A percentile compares a stretch with the other conserved stretches of the same genome.
phyloP scores from a whole-genome alignment of 1,139 yeast genomes.

The Yamadazyma mexicana region DNA sequence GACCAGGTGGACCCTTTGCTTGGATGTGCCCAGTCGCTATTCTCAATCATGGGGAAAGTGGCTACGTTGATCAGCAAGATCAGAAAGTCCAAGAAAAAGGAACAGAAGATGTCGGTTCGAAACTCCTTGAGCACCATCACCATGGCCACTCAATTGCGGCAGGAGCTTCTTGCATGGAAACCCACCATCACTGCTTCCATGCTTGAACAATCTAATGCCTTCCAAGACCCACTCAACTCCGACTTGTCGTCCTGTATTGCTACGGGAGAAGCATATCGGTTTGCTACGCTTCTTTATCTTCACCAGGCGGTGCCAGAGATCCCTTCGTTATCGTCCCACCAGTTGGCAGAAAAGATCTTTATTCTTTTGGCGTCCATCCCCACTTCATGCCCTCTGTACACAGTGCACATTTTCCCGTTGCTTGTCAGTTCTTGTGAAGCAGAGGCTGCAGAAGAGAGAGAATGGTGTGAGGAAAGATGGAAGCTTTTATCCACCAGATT shows the following conservation, averaged over 20 bases:
- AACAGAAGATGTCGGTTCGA: slow-evolving; percentile 15
- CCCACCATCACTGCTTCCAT: slow-evolving; percentile 43
- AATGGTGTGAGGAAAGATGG: slow-evolving; percentile 66
- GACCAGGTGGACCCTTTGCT: slow-evolving; percentile 60
- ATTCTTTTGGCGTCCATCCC: slow-evolving; percentile 65
- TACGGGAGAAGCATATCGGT: slow-evolving; percentile 69
- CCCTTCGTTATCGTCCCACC: slow-evolving; percentile 55
- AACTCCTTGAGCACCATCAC: slow-evolving; percentile 52
- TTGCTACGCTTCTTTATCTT: slow-evolving; percentile 55
- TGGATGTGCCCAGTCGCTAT: slow-evolving; percentile 65
- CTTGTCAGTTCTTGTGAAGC: slow-evolving; percentile 68
- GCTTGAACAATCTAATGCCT: slow-evolving; percentile 26
- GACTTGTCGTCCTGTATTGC: slow-evolving; percentile 62
- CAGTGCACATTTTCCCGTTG: slow-evolving; percentile 64
- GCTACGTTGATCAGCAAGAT: slow-evolving; percentile 56
- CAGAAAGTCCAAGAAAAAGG: slow-evolving; percentile 26
- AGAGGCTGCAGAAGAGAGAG: slow-evolving; percentile 54
- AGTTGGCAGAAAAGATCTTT: slow-evolving; percentile 59
- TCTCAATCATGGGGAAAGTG: slow-evolving; percentile 63
- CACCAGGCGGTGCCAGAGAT: slow-evolving; percentile 73
- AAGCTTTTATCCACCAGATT: slow-evolving; percentile 48
- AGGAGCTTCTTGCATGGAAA: slow-evolving; percentile 54
- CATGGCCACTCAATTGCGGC: slow-evolving; percentile 54
- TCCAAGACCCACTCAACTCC: slow-evolving; percentile 30
- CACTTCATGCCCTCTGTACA: slow-evolving; percentile 53